phyloP scores from a whole-genome alignment of 108 stramenopile genomes.

The Parietichytrium sp. region DNA sequence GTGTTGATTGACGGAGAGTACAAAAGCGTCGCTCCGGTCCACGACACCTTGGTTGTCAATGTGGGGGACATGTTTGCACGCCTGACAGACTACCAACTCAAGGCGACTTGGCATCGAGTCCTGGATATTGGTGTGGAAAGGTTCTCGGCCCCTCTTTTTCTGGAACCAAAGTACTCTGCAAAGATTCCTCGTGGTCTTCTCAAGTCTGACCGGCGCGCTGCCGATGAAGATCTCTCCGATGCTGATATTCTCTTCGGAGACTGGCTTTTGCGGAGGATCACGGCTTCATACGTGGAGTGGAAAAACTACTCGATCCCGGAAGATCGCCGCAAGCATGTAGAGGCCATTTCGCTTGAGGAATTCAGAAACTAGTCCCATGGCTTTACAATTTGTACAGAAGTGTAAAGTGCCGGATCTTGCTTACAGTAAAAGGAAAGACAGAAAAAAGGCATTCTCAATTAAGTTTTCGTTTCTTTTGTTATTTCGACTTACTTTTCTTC shows the following conservation, averaged over 20 bases:
- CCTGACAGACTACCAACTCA: neutral
- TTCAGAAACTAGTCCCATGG: no score
- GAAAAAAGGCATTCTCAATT: no score
- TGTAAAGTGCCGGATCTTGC: no score
- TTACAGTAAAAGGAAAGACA: no score
- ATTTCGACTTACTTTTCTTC: no score
- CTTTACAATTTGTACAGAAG: no score
- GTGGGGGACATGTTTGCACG: neutral
- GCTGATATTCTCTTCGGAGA: neutral
- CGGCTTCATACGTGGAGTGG: neutral
- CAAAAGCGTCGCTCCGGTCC: neutral
- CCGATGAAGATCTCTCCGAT: neutral
- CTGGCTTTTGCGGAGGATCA: neutral
- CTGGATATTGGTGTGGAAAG: neutral
- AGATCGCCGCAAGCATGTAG: no score
- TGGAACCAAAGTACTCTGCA: slow-evolving; percentile 5
- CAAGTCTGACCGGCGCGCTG: neutral
- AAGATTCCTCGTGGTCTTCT: neutral
- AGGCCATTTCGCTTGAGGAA: no score
- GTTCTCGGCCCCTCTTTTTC: neutral
- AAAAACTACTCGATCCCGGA: no score
- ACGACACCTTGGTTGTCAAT: neutral
- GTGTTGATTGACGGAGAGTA: neutral
- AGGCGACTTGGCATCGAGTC: neutral
- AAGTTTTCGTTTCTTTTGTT: no score